Evolutionary conservation across 768 basidiomycete genomes (phyloP).

Genomic region (Tulasnella sp.): DNA sequence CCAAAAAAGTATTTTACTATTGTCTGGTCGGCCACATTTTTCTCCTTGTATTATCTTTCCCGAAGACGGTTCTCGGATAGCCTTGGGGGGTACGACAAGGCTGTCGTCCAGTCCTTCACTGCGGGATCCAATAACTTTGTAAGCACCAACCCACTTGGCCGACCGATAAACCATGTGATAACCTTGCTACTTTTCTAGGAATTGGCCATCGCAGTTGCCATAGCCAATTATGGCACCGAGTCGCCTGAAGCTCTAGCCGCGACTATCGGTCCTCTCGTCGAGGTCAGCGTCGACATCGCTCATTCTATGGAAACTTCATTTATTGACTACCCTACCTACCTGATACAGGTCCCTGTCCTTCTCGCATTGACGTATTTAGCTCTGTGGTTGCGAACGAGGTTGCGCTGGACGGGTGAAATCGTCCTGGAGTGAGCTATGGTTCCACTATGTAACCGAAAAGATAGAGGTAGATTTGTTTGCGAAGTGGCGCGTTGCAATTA

Average conservation of each 20-base stretch:
- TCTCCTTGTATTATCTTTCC: conserved; percentile 56
- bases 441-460: too few relatives aligned
- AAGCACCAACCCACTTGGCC: too few relatives aligned
- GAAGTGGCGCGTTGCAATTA: too few relatives aligned
- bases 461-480: too few relatives aligned
- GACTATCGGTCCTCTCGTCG: conserved; percentile 75
- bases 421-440: too few relatives aligned
- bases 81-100: conserved; percentile 64
- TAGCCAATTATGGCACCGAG: conserved; percentile 75
- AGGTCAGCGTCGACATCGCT: conserved; percentile 50
- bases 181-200: conserved; percentile 50
- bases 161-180: not conserved
- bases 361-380: conserved; percentile 70
- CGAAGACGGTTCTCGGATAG: conserved; percentile 45
- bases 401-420: conserved; percentile 48
- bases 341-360: conserved; percentile 56
- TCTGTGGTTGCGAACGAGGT: conserved; percentile 49
- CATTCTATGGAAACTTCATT: too few relatives aligned
- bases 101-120: conserved; percentile 78
- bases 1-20: conserved; percentile 75
- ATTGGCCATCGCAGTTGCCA: conserved; percentile 80
- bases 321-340: not conserved
- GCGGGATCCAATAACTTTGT: conserved; percentile 81
- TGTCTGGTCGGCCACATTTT: conserved; percentile 72
- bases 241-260: conserved; percentile 82